A percentile compares a stretch with the other conserved stretches of the same genome.
Conservation (phyloP, 129 eudicot species). For the Flaveria ramosissima region DNA sequence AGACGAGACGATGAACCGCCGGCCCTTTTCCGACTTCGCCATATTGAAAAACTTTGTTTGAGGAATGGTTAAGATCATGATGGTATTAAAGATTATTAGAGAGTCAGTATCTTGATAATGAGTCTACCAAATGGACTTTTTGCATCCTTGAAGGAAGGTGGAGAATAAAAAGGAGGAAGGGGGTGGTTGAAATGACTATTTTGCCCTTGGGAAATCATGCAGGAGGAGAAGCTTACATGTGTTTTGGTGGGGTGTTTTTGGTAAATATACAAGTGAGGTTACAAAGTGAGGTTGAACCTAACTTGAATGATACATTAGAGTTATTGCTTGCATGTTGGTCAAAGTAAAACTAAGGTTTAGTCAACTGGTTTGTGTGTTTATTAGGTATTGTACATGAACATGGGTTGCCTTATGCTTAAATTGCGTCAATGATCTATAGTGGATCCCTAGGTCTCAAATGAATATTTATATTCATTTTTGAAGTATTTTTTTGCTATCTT, state of each 20-base stretch:
- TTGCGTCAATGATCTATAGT: constrained; percentile 9
- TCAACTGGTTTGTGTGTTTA: constrained; percentile 43
- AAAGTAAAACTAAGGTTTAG: constrained; percentile 29
- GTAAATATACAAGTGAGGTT: constrained; percentile 16
- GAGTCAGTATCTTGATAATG: constrained; percentile 42
- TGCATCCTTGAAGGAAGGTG: constrained; percentile 52
- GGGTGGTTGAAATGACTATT: constrained; percentile 15
- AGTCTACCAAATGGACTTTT: constrained; percentile 48
- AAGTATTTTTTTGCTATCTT: too few relatives aligned
- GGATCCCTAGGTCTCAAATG: too few relatives aligned
- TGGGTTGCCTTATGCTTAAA: constrained; percentile 33
- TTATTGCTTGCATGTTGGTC: constrained; percentile 31
- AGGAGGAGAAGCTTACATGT: constrained; percentile 8
- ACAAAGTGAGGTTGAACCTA: constrained; percentile 51
- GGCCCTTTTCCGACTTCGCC: constrained; percentile 44
- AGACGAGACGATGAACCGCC: constrained; percentile 60
- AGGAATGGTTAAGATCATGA: constrained; percentile 30
- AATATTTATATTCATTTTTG: too few relatives aligned
- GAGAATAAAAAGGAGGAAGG: background rate
- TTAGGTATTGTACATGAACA: constrained; percentile 63
- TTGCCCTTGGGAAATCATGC: constrained; percentile 22
- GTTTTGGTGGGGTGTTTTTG: constrained; percentile 22
- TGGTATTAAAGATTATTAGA: constrained; percentile 32
- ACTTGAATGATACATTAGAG: constrained; percentile 38
- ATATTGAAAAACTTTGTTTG: constrained; percentile 33